Base-by-base conservation (phyloP, 2,329 filamentous ascomycete species). In the Cordyceps javanica region DNA sequence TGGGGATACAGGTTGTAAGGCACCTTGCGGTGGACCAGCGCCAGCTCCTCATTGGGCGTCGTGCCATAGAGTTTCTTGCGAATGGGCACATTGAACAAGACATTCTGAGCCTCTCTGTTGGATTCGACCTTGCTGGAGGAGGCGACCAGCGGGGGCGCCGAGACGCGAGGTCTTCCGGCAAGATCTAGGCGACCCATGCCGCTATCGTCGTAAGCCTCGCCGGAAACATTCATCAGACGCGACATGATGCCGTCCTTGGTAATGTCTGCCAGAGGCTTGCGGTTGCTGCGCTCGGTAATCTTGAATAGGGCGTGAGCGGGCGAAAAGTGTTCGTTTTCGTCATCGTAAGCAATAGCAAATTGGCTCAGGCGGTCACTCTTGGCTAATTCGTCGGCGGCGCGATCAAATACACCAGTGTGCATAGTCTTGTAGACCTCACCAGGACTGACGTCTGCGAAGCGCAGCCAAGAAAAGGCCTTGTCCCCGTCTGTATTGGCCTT, bases 131-230 rank as follows among this genome's bases (percentile, higher is more conserved):
- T 89, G 49, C 86, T 86, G 69, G 88, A 93, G 44, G 83, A 81
- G 5, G 97, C 80, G 62, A 92, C 86, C 60, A 97, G 86, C 0
- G 94, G 94, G 7, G 93, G 92, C 5, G 94, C 93, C 2, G 89
- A 85, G 3, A 89, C 91, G 14, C 81, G 80, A n/a, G 90, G 89
- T 60, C 87, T 80, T 48, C 86, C 89, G 60, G 90, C 91, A 60
- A 90, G 86, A 70, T 99, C 94, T 32, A 97, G 83, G 19, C 88
- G 80, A 53, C 84, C 78, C 30, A 97, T 81, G 1, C 92, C 90
- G 21, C 87, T 85, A 51, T 86, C 79, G 41, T 82, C 75, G 68
- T 89, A 93, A 0, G 79, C 75, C 55, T 78, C 70, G 38, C 80
- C 80, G 0, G 90, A 86, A 10, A 99, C 83, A 67, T 91, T 96